Conservation (phyloP, 192 early-diverging fungal species). For the Backusella morwellensis region DNA sequence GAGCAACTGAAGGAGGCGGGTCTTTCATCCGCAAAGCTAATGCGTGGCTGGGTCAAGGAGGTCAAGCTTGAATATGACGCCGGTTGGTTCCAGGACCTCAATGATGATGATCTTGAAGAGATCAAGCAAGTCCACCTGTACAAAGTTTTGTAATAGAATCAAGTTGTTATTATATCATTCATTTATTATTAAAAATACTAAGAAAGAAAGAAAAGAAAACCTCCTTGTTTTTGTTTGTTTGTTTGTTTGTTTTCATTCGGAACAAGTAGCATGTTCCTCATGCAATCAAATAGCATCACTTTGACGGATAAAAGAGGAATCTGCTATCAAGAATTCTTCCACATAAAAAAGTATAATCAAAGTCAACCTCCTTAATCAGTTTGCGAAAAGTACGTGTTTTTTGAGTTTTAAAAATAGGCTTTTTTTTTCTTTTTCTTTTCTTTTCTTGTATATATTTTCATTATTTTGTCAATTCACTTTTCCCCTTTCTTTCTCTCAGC, state of each 20-base stretch:
- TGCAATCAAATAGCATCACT: too few relatives aligned
- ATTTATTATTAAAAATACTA: too few relatives aligned
- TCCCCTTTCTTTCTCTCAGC: not conserved
- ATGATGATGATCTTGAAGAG: conserved; percentile 52
- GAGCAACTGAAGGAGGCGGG: conserved; percentile 59
- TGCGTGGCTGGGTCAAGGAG: conserved; percentile 49
- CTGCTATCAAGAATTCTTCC: too few relatives aligned
- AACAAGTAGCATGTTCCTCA: too few relatives aligned
- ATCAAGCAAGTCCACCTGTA: conserved; percentile 56
- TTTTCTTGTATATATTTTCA: not conserved
- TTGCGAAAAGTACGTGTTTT: too few relatives aligned
- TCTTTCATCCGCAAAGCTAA: conserved; percentile 39
- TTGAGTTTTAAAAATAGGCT: not conserved
- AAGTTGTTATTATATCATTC: too few relatives aligned
- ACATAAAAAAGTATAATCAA: too few relatives aligned
- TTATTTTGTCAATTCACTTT: not conserved
- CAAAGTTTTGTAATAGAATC: conserved; percentile 40
- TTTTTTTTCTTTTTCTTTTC: not conserved
- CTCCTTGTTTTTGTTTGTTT: too few relatives aligned
- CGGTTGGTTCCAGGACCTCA: conserved; percentile 47
- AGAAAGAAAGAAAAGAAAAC: too few relatives aligned
- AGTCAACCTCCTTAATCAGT: too few relatives aligned
- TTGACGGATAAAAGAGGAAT: too few relatives aligned
- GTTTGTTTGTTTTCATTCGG: too few relatives aligned
- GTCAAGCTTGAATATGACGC: conserved; percentile 45